Percentiles rank a stretch among this genome's conserved stretches.
Evolutionary conservation across 1,284 basidiomycete species (phyloP).

Genomic region (Cutaneotrichosporon sp.): DNA sequence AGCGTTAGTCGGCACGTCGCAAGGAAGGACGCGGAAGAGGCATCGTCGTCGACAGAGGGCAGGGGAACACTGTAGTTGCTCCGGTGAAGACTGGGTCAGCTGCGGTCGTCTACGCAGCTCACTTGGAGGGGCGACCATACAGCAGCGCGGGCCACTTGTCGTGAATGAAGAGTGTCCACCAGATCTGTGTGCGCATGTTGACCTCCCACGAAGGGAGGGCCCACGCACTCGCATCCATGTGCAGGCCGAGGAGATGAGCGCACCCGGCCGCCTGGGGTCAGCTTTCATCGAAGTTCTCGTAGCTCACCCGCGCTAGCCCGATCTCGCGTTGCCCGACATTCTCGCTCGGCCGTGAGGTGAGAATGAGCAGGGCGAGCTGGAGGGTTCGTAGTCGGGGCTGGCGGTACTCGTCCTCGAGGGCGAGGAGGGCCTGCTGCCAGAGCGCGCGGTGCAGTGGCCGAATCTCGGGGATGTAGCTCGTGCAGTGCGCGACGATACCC

Average conservation of each 20-base stretch:
- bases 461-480: conserved; percentile 33
- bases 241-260: conserved; percentile 47
- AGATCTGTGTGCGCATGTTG: conserved; percentile 42
- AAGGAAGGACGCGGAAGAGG: conserved; percentile 27
- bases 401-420: conserved; percentile 47
- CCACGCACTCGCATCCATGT: conserved; percentile 48
- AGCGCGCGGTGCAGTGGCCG: conserved; percentile 33
- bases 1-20: conserved; percentile 32
- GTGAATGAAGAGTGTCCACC: conserved; percentile 46
- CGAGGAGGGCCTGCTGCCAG: conserved; percentile 37
- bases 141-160: conserved; percentile 44
- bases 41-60: conserved; percentile 30
- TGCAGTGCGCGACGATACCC: conserved; percentile 42
- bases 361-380: conserved; percentile 38
- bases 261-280: conserved; percentile 37
- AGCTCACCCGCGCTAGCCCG: conserved; percentile 32
- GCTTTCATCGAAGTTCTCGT: neutral
- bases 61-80: conserved; percentile 34
- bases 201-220: conserved; percentile 48
- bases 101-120: neutral
- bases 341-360: conserved; percentile 36
- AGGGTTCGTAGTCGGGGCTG: conserved; percentile 41
- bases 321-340: conserved; percentile 40
- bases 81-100: conserved; percentile 17
- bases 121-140: conserved; percentile 43